Percentiles rank a stretch among this genome's conserved stretches.
phyloP scores from a whole-genome alignment of 495 filamentous ascomycete species.

The Aspergillus conjunctus region DNA sequence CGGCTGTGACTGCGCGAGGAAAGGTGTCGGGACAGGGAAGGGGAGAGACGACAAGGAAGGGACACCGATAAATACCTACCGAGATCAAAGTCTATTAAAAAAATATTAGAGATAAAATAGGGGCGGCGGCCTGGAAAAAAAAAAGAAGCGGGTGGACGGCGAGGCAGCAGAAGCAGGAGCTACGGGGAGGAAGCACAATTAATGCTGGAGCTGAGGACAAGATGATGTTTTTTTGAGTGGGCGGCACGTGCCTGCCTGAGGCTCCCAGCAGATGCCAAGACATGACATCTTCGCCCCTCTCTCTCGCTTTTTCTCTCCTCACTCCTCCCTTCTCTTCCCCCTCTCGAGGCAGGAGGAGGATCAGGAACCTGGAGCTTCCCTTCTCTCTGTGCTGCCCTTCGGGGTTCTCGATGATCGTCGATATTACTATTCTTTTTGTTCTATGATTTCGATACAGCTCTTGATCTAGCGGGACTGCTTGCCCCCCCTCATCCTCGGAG shows the following conservation, averaged over 20 bases:
- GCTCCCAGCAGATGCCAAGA: constrained; percentile 24
- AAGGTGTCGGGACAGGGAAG: constrained; percentile 1
- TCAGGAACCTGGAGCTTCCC: constrained; percentile 23
- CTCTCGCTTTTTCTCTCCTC: constrained; percentile 11
- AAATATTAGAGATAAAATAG: not conserved
- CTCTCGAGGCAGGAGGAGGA: constrained; percentile 25
- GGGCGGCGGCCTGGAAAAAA: not conserved
- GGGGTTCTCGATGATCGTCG: constrained; percentile 14
- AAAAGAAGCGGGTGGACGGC: not conserved
- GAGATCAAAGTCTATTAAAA: not conserved
- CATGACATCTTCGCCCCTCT: constrained; percentile 28
- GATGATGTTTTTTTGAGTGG: constrained; percentile 37
- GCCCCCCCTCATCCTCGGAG: not conserved
- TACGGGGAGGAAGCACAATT: constrained; percentile 2
- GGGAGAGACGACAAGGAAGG: not conserved
- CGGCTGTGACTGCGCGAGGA: constrained; percentile 5
- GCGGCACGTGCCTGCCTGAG: constrained; percentile 36
- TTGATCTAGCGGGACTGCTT: not conserved
- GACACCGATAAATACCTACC: constrained; percentile 2
- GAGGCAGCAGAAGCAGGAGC: constrained; percentile 8
- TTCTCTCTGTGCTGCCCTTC: constrained; percentile 20
- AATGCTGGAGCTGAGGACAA: constrained; percentile 20
- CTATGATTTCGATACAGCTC: not conserved
- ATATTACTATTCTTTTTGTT: constrained; percentile 3
- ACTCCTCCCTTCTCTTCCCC: constrained; percentile 12